Percentiles rank a stretch among this genome's conserved stretches.
Conservation (phyloP, 345 rosid genomes). For the Microthlaspi erraticum region DNA sequence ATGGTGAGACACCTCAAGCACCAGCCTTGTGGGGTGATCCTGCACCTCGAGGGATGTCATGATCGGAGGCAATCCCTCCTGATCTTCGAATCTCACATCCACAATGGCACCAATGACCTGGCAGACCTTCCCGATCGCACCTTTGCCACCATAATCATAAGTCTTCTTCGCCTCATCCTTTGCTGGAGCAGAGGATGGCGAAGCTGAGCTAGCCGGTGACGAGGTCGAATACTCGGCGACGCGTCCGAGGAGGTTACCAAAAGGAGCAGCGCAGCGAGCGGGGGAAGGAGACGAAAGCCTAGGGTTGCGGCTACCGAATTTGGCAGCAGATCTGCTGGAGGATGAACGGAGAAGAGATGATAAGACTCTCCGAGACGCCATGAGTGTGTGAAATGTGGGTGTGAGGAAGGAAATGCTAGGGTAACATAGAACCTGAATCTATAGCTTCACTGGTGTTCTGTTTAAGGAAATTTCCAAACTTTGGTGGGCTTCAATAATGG, state of each 20-base stretch:
- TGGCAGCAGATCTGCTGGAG: constrained; percentile 63
- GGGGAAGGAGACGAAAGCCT: constrained; percentile 43
- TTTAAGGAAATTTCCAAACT: neutral
- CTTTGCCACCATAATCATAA: constrained; percentile 81
- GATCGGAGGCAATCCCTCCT: constrained; percentile 94
- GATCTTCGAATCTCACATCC: constrained; percentile 75
- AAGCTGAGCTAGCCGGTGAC: constrained; percentile 51
- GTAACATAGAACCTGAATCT: constrained; percentile 1
- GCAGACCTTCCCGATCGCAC: constrained; percentile 87
- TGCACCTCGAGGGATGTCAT: constrained; percentile 92
- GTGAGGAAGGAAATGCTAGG: constrained; percentile 42
- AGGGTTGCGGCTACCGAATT: constrained; percentile 39
- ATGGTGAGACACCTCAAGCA: constrained; percentile 96
- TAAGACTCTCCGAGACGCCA: constrained; percentile 86
- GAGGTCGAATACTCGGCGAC: constrained; percentile 74
- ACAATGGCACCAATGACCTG: constrained; percentile 98
- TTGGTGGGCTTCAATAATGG: neutral
- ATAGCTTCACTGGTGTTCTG: neutral
- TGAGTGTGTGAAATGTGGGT: constrained; percentile 41
- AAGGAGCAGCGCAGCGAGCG: constrained; percentile 60
- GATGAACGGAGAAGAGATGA: constrained; percentile 79
- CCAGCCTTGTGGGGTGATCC: constrained; percentile 70
- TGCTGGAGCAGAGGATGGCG: constrained; percentile 47
- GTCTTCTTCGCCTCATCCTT: constrained; percentile 52
- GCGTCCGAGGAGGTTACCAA: constrained; percentile 60